Base-by-base conservation (phyloP, 352 stramenopile species). In the Saprolegnia parasitica region DNA sequence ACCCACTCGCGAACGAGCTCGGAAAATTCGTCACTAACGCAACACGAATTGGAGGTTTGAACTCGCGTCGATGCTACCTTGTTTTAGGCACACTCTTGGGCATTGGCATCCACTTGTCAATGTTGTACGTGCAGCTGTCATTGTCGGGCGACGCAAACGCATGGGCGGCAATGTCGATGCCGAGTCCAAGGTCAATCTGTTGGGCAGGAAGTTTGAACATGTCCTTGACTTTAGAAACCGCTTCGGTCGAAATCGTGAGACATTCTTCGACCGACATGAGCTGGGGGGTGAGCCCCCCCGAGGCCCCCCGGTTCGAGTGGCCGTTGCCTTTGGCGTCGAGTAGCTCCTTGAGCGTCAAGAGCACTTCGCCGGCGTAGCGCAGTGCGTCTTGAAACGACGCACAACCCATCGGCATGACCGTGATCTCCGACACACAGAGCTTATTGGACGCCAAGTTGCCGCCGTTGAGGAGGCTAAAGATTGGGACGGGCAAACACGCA, bases 381-480 rank as follows among this genome's bases (percentile, higher is more conserved):
- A 89, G 60, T 8, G 85, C 83, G 61, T 91, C 83, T 2, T 74
- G 73, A 54, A 90, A 91, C 42, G 63, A 90, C 24, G 56, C 72
- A 1, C 81, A 82, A 45, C 81, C 88, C 6, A 77, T 76, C 0
- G 85, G 85, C 0, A 66, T 67, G 42, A 90, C 61, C 18, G 90
- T 70, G 13, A 93, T 77, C 39, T 93, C 85, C 45, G 89, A 81
- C 3, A 78, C 73, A 56, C 81, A 87, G 4, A 93, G 77, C 56
- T 89, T 87, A 74, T 82, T 91, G 32, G 84, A 87, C 47, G 76
- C 81, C 63, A 81, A 79, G 26, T 67, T 75, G 24, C 80, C 83
- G n/a, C 74, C 82, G 52, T 93, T 90, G 40, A 90, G 64, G 23
- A 93, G 60, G 45, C 81, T 91, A 20, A 93, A 88, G 4, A 88